These are phyloP conservation scores for Agrocybe praecox DNA, from an alignment of 768 basidiomycete genomes.

Conservation along the genomic window DNA sequence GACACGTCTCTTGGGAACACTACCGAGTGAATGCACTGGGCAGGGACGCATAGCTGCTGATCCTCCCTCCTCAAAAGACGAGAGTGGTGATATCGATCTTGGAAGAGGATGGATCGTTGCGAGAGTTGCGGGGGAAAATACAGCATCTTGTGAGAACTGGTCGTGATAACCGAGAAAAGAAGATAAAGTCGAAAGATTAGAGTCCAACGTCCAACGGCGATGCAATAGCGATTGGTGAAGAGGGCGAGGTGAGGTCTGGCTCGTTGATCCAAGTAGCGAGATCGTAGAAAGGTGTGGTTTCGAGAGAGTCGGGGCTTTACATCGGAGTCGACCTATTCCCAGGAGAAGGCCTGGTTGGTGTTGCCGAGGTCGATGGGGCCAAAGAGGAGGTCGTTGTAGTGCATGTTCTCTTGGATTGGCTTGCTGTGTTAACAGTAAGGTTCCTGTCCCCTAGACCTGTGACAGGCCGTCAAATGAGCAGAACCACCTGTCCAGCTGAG, in stretches of 20 bases:
- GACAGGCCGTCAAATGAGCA: no score
- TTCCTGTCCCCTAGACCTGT: no score
- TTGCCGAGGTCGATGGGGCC: constrained; percentile 61
- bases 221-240: constrained; percentile 69
- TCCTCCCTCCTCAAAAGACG: constrained; percentile 50
- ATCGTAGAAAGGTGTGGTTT: constrained; percentile 47
- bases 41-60: constrained; percentile 38
- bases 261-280: constrained; percentile 69
- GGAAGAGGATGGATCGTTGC: constrained; percentile 66
- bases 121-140: constrained; percentile 64
- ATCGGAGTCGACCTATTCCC: constrained; percentile 44
- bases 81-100: constrained; percentile 60
- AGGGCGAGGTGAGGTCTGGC: constrained; percentile 45
- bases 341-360: constrained; percentile 26
- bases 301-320: constrained; percentile 45
- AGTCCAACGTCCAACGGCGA: constrained; percentile 42
- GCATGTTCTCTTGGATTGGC: constrained; percentile 28
- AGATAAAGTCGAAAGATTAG: constrained; percentile 39
- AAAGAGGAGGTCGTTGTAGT: constrained; percentile 54
- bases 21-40: constrained; percentile 55
- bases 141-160: constrained; percentile 30
- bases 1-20: constrained; percentile 60
- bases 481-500: no score
- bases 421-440: no score
- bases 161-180: constrained; percentile 53